Evolutionary conservation across 108 stramenopile genomes (phyloP).

Genomic region (Schizochytrium sp.): DNA sequence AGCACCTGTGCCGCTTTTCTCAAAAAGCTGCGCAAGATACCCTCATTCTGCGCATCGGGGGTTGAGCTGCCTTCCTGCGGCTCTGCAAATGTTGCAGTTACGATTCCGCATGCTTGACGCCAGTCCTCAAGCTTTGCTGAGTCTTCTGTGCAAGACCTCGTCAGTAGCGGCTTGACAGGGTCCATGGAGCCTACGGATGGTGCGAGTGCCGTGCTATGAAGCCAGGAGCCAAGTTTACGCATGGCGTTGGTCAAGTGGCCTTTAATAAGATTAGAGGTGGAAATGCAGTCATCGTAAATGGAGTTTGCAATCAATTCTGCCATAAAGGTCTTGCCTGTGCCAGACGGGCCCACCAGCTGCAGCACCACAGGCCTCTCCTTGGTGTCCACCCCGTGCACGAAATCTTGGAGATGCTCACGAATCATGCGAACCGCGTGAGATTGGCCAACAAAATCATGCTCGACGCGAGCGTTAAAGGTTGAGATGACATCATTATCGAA

Average conservation of each 20-base stretch:
- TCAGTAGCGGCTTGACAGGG: background rate
- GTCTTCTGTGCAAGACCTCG: background rate
- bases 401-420: background rate
- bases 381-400: background rate
- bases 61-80: background rate
- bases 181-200: constrained; percentile 29
- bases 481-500: background rate
- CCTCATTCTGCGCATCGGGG: background rate
- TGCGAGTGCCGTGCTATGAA: background rate
- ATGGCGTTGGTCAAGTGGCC: background rate
- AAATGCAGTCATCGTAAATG: constrained; percentile 21
- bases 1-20: background rate
- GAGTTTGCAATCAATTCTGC: constrained; percentile 31
- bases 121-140: constrained; percentile 5
- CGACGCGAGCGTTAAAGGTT: constrained; percentile 28
- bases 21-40: background rate
- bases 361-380: background rate
- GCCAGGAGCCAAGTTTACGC: background rate
- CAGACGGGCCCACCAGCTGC: constrained; percentile 52
- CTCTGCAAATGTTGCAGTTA: background rate
- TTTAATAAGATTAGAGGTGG: background rate
- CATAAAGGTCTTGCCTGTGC: constrained; percentile 32
- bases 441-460: constrained; percentile 7
- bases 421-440: background rate
- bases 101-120: constrained; percentile 41